phyloP scores from a whole-genome alignment of 345 rosid genomes.

The Syzygium grande region DNA sequence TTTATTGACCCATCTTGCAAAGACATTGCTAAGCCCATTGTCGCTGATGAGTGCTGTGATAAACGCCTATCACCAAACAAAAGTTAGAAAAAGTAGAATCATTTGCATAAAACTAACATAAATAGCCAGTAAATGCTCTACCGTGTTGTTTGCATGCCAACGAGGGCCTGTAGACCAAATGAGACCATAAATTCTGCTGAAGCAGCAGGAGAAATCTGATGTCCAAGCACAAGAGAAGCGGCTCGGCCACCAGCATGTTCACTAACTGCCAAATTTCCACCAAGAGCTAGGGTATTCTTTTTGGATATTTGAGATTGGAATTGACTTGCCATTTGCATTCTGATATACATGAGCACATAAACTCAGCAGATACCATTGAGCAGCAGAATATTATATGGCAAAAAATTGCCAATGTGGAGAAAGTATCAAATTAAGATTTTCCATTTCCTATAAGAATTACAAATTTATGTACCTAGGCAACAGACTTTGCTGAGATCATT shows the following conservation, averaged over 20 bases:
- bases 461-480: background rate
- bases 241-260: slow-evolving; percentile 68
- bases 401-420: background rate
- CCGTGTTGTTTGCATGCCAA: slow-evolving; percentile 80
- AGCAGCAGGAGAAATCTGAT: slow-evolving; percentile 65
- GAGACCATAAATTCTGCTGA: slow-evolving; percentile 74
- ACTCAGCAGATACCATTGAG: background rate
- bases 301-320: slow-evolving; percentile 82
- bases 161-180: slow-evolving; percentile 65
- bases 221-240: slow-evolving; percentile 58
- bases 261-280: slow-evolving; percentile 70
- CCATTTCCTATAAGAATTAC: background rate
- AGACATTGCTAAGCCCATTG: slow-evolving; percentile 68
- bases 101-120: background rate
- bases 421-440: background rate
- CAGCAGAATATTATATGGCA: background rate
- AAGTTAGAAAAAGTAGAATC: background rate
- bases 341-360: slow-evolving; percentile 20
- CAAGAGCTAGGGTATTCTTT: slow-evolving; percentile 49
- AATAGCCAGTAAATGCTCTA: slow-evolving; percentile 13
- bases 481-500: background rate
- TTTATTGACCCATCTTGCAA: slow-evolving; percentile 83
- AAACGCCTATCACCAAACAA: slow-evolving; percentile 41
- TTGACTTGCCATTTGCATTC: slow-evolving; percentile 88
- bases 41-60: slow-evolving; percentile 77